Base-by-base conservation (phyloP, 1,284 basidiomycete species). In the Cryptococcus sp. region DNA sequence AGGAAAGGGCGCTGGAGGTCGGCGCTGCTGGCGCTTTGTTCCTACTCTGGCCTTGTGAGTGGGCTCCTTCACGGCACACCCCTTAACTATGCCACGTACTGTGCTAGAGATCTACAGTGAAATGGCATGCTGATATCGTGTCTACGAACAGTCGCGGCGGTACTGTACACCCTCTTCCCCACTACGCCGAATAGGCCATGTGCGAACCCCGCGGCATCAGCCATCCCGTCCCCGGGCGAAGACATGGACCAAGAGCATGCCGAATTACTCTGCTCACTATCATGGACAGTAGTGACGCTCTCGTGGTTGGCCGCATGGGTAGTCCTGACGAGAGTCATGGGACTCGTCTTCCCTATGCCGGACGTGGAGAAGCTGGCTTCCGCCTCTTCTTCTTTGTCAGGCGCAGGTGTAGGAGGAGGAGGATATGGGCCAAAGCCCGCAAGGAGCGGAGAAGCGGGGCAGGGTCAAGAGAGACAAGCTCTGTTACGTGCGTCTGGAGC, bases 31-130 rank as follows among this genome's bases (percentile, higher is more conserved):
- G 55, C 4, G 16, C 49, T 0, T 56, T 75, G 8, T 72, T 72
- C 60, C 35, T 73, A 5, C 61, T 72, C 10, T 75, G 72, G 72
- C 71, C 72, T 23, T 50, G 69, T 72, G 47, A 61, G 68, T 67
- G 6, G n/a, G n/a, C n/a, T n/a, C n/a, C n/a, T n/a, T n/a, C n/a
- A n/a, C n/a, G n/a, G n/a, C n/a, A n/a, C n/a, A n/a, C n/a, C n/a
- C n/a, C n/a, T n/a, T n/a, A 15, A 45, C 22, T 22, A 17, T 16
- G 6, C 17, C 42, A 17, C 22, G 6, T 19, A 6, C 42, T 7
- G 22, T 17, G 19, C 3, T 45, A 17, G 42, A n/a, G 22, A 10
- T 15, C 5, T 8, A 13, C 13, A 8, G 8, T 22, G 10, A 10
- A 7, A 16, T 22, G 42, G 2, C 42, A 45, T 19, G n/a, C 42